Conservation (phyloP, 1,139 yeast species). For the Lodderomyces orthopsilosis region DNA sequence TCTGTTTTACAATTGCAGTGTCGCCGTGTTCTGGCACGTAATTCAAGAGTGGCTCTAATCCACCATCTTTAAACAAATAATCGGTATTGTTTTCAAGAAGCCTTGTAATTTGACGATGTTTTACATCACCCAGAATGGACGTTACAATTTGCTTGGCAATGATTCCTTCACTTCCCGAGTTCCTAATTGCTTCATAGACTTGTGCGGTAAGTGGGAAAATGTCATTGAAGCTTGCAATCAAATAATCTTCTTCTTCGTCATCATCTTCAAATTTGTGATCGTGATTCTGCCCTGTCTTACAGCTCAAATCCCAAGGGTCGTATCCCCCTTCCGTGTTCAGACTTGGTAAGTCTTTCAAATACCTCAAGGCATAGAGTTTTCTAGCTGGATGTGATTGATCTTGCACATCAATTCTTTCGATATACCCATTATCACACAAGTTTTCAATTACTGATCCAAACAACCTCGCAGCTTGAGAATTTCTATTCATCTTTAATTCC, state of each 20-base stretch:
- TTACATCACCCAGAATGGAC: conserved; percentile 51
- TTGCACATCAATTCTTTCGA: conserved; percentile 47
- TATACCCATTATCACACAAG: conserved; percentile 50
- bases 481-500: conserved; percentile 55
- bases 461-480: conserved; percentile 41
- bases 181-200: conserved; percentile 46
- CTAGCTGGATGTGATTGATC: conserved; percentile 13
- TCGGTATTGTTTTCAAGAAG: conserved; percentile 47
- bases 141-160: conserved; percentile 53
- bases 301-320: conserved; percentile 1
- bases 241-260: conserved; percentile 11
- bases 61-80: conserved; percentile 25
- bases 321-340: conserved; percentile 20
- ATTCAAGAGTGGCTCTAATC: conserved; percentile 22
- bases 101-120: conserved; percentile 48
- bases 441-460: conserved; percentile 52
- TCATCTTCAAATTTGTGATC: conserved; percentile 17
- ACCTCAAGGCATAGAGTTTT: conserved; percentile 59
- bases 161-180: conserved; percentile 45
- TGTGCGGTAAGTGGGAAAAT: conserved; percentile 66
- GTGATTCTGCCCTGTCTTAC: conserved; percentile 5
- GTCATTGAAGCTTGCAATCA: conserved; percentile 36
- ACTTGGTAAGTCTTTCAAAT: conserved; percentile 49
- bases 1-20: conserved; percentile 52
- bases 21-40: conserved; percentile 23